phyloP scores from a whole-genome alignment of 1,284 basidiomycete species.

The Rhodotorula sp. region DNA sequence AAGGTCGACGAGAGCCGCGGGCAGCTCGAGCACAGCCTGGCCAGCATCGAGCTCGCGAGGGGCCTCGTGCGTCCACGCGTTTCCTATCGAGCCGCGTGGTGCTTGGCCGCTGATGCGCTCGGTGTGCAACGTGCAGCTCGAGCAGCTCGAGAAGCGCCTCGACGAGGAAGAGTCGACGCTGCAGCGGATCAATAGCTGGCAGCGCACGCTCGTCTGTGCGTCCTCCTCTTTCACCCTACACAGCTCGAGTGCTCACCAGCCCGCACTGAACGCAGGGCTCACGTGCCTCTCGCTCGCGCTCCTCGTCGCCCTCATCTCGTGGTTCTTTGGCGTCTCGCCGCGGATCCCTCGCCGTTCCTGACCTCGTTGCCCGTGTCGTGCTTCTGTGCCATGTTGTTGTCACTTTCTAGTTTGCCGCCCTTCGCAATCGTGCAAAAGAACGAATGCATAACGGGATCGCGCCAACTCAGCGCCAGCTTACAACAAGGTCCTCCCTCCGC shows the following conservation, averaged over 20 bases:
- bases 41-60: background rate
- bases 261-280: background rate
- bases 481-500: no score
- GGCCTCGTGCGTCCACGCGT: background rate
- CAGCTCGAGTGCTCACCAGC: background rate
- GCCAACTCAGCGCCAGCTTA: no score
- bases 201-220: slow-evolving; percentile 8
- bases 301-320: background rate
- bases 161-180: slow-evolving; percentile 11
- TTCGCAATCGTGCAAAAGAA: no score
- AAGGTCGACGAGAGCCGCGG: background rate
- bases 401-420: no score
- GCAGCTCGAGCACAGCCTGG: background rate
- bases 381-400: no score
- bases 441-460: no score
- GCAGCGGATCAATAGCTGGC: background rate
- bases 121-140: background rate
- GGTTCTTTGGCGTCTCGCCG: background rate
- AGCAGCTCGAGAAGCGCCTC: slow-evolving; percentile 7
- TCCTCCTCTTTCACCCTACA: background rate
- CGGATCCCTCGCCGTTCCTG: no score
- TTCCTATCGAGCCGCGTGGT: no score
- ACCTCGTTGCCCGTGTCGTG: no score
- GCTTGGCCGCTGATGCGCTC: background rate
- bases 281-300: background rate